phyloP scores from a whole-genome alignment of 192 early-diverging fungal genomes.

The Coemansia sp. region DNA sequence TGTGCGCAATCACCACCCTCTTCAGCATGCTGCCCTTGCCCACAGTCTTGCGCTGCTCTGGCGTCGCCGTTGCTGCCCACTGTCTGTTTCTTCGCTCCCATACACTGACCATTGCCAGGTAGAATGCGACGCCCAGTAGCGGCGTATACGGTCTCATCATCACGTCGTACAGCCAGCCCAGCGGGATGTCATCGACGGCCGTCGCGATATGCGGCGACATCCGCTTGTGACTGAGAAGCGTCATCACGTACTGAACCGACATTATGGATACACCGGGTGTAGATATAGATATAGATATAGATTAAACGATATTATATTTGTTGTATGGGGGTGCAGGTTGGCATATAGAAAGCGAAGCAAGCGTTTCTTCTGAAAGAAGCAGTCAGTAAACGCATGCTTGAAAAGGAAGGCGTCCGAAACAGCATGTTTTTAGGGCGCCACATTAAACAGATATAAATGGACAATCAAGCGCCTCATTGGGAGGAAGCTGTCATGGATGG shows the following conservation, averaged over 20 bases:
- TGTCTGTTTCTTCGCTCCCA: constrained; percentile 33
- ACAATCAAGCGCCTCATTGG: not conserved
- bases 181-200: constrained; percentile 54
- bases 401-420: not conserved
- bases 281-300: not conserved
- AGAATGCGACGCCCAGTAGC: constrained; percentile 43
- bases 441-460: not conserved
- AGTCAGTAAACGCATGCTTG: not conserved
- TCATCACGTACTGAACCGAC: not conserved
- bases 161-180: constrained; percentile 63
- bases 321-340: too few species aligned
- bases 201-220: constrained; percentile 7
- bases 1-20: constrained; percentile 76
- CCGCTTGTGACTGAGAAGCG: not conserved
- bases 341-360: too few species aligned
- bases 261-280: not conserved
- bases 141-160: constrained; percentile 69
- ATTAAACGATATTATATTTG: too few species aligned
- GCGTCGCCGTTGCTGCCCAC: constrained; percentile 6
- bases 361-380: not conserved
- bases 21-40: constrained; percentile 57
- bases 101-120: constrained; percentile 14
- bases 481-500: too few species aligned
- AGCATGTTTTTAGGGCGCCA: not conserved
- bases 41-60: not conserved